These are phyloP conservation scores for Tetrapisispora iriomotensis DNA, from an alignment of 805 yeast genomes.

Conservation along the genomic window DNA sequence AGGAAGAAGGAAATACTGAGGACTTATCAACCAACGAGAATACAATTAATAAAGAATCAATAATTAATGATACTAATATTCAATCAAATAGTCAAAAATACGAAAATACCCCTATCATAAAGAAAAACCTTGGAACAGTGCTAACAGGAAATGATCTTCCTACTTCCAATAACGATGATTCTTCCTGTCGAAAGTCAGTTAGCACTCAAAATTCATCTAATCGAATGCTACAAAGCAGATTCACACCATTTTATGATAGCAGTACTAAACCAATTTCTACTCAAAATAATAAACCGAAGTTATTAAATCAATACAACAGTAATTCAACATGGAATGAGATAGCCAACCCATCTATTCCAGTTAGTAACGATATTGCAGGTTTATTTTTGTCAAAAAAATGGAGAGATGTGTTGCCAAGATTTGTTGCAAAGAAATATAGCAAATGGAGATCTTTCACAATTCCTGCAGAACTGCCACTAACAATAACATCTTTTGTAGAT, in stretches of 20 bases:
- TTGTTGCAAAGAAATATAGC: slow-evolving; percentile 53
- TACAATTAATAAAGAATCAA: background rate
- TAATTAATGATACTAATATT: background rate
- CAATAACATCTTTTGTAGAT: slow-evolving; percentile 70
- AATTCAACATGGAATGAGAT: slow-evolving; percentile 48
- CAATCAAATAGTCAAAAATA: background rate
- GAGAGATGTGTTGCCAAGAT: slow-evolving; percentile 80
- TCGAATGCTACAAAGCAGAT: background rate
- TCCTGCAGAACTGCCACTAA: slow-evolving; percentile 86
- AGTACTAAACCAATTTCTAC: background rate
- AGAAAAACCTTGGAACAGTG: slow-evolving; percentile 5
- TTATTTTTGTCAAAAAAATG: slow-evolving; percentile 66
- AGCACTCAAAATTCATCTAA: background rate
- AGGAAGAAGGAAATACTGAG: background rate
- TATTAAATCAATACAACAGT: background rate
- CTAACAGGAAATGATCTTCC: background rate
- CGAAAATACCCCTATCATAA: slow-evolving; percentile 8
- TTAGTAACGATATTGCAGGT: slow-evolving; percentile 43
- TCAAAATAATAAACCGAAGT: background rate
- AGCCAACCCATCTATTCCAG: slow-evolving; percentile 67
- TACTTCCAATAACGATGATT: background rate
- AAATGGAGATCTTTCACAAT: slow-evolving; percentile 91
- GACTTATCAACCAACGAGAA: background rate
- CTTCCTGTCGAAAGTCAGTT: slow-evolving; percentile 1
- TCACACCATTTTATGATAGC: background rate